phyloP scores from a whole-genome alignment of 352 stramenopile genomes.

The Pythium pyrilobum region DNA sequence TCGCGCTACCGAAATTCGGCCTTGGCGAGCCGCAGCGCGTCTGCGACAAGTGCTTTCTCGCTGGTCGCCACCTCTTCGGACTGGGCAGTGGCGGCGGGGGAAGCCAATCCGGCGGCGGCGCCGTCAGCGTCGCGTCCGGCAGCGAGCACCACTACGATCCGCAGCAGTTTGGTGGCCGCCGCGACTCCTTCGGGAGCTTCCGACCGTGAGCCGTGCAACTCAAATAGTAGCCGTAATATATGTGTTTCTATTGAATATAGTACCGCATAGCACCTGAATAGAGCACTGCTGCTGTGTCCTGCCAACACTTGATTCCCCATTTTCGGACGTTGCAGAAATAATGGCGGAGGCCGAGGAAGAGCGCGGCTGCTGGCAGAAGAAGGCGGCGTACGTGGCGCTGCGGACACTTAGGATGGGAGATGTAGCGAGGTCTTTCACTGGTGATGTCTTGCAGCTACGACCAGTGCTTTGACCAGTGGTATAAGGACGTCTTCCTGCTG shows the following conservation, averaged over 20 bases:
- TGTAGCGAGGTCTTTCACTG: neutral
- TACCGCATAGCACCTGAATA: conserved; percentile 4
- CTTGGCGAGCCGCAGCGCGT: conserved; percentile 68
- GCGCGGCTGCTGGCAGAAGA: conserved; percentile 63
- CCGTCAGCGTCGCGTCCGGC: conserved; percentile 6
- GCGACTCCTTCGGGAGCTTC: conserved; percentile 18
- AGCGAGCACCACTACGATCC: conserved; percentile 18
- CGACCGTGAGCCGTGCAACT: conserved; percentile 3
- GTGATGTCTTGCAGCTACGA: conserved; percentile 39
- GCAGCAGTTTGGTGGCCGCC: conserved; percentile 6
- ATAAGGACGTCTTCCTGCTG: conserved; percentile 81
- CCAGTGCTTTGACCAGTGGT: conserved; percentile 87
- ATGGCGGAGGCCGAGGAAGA: conserved; percentile 30
- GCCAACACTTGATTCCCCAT: too few species aligned
- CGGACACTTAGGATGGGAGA: neutral
- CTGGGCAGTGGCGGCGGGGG: neutral
- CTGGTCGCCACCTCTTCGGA: conserved; percentile 49
- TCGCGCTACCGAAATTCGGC: conserved; percentile 68
- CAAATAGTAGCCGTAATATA: conserved; percentile 20
- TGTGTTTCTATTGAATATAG: conserved; percentile 17
- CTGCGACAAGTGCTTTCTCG: conserved; percentile 78
- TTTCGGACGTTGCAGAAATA: too few species aligned
- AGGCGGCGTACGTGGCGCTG: conserved; percentile 36
- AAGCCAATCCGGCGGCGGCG: neutral
- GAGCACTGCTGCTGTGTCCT: too few species aligned